Conservation (phyloP, 1,284 basidiomycete species). For the Heterobasidion annosum region DNA sequence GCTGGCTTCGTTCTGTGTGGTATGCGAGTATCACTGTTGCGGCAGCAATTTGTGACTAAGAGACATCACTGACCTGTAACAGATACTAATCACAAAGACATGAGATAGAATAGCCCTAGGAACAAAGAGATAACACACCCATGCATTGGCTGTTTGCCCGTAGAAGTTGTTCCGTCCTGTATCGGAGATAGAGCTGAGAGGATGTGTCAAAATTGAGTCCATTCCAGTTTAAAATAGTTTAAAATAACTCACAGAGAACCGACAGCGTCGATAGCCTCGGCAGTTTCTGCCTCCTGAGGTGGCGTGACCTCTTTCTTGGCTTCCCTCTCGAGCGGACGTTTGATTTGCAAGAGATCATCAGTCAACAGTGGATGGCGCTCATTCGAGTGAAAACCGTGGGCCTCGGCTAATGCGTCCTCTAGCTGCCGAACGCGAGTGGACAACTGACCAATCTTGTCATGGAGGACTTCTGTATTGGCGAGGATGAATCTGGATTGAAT, state of each 20-base stretch:
- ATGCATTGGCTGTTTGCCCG: slow-evolving; percentile 56
- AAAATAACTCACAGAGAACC: slow-evolving; percentile 46
- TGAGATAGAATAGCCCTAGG: slow-evolving; percentile 7
- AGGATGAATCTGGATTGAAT: slow-evolving; percentile 43
- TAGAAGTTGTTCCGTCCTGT: slow-evolving; percentile 55
- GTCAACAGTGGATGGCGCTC: slow-evolving; percentile 47
- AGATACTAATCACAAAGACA: slow-evolving; percentile 20
- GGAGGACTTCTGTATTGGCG: slow-evolving; percentile 57
- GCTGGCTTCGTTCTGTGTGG: slow-evolving; percentile 43
- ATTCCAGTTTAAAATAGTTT: neutral
- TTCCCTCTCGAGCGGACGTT: slow-evolving; percentile 54
- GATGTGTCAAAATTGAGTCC: slow-evolving; percentile 9
- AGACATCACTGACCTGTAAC: slow-evolving; percentile 20
- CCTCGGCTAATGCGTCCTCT: slow-evolving; percentile 51
- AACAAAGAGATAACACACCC: slow-evolving; percentile 33
- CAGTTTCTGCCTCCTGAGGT: slow-evolving; percentile 27
- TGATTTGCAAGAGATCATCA: slow-evolving; percentile 53
- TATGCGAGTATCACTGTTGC: slow-evolving; percentile 1
- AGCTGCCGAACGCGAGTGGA: slow-evolving; percentile 51
- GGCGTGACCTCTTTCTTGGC: slow-evolving; percentile 26
- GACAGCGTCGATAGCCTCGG: slow-evolving; percentile 48
- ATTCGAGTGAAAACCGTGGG: slow-evolving; percentile 34
- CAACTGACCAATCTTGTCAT: slow-evolving; percentile 55
- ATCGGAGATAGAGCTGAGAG: slow-evolving; percentile 45
- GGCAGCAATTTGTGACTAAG: slow-evolving; percentile 6